Percentiles rank a stretch among this genome's conserved stretches.
Evolutionary conservation across 1,284 basidiomycete genomes (phyloP).

Genomic region (Peniophora sp.): DNA sequence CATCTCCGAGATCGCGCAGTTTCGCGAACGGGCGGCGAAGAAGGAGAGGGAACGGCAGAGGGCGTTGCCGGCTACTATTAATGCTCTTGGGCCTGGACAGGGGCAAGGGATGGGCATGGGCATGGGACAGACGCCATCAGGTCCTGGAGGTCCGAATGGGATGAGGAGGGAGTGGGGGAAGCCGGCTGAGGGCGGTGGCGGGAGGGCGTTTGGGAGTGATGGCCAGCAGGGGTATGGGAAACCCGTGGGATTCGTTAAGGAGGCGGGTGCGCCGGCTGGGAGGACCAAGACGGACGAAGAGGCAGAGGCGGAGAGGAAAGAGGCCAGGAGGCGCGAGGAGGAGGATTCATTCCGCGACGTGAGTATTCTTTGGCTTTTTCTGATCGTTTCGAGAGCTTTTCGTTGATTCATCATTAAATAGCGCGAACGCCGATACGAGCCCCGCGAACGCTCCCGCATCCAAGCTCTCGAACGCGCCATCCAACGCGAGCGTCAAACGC

Average conservation of each 20-base stretch:
- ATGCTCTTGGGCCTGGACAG: not conserved
- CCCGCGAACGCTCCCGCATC: slow-evolving; percentile 71
- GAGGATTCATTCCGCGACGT: slow-evolving; percentile 82
- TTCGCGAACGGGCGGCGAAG: slow-evolving; percentile 81
- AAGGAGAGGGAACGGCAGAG: slow-evolving; percentile 74
- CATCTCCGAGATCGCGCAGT: slow-evolving; percentile 91
- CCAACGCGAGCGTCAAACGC: slow-evolving; percentile 59
- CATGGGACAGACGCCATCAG: too few species aligned
- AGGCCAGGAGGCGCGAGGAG: slow-evolving; percentile 66
- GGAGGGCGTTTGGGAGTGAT: slow-evolving; percentile 47
- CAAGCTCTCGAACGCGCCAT: slow-evolving; percentile 69
- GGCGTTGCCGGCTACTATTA: slow-evolving; percentile 41
- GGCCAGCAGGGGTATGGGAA: slow-evolving; percentile 64
- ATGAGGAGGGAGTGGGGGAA: slow-evolving; percentile 74
- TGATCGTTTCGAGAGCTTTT: too few species aligned
- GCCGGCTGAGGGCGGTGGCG: slow-evolving; percentile 27
- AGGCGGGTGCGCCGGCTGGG: slow-evolving; percentile 30
- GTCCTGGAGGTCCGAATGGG: too few species aligned
- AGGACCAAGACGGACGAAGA: slow-evolving; percentile 76
- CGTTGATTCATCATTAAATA: slow-evolving; percentile 21
- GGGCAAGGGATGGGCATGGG: too few species aligned
- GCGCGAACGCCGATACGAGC: slow-evolving; percentile 79
- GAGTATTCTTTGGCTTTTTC: slow-evolving; percentile 24
- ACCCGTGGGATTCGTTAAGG: slow-evolving; percentile 75
- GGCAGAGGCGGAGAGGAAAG: slow-evolving; percentile 70